A percentile compares a stretch with the other conserved stretches of the same genome.
phyloP scores from a whole-genome alignment of 2,329 filamentous ascomycete genomes.

The Neocatenulostroma microsporum region DNA sequence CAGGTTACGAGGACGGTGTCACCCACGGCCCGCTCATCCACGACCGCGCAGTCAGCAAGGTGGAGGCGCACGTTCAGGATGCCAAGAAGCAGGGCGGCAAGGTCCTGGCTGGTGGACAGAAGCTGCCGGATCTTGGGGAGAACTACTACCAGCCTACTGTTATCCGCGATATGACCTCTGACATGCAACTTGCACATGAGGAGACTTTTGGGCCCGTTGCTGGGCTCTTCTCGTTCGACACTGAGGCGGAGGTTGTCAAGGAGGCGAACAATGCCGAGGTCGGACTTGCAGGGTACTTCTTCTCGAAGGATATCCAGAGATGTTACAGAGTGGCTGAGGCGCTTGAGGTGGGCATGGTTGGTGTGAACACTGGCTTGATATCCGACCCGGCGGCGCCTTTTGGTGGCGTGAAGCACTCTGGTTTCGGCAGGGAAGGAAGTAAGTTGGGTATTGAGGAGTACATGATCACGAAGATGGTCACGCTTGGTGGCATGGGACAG shows the following conservation, averaged over 20 bases:
- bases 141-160: conserved; percentile 92
- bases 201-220: conserved; percentile 96
- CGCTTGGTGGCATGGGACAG: conserved; percentile 54
- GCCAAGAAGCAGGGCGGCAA: conserved; percentile 69
- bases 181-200: conserved; percentile 78
- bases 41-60: conserved; percentile 70
- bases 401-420: conserved; percentile 43
- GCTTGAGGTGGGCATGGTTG: conserved; percentile 80
- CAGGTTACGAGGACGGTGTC: conserved; percentile 60
- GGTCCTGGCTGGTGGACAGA: conserved; percentile 66
- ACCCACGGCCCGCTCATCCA: conserved; percentile 84
- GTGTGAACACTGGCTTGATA: conserved; percentile 48
- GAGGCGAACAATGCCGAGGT: conserved; percentile 77
- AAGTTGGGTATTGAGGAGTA: conserved; percentile 46
- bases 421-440: conserved; percentile 46
- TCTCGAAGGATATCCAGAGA: conserved; percentile 55
- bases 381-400: conserved; percentile 42
- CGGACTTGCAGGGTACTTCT: conserved; percentile 92
- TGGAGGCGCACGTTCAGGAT: conserved; percentile 70
- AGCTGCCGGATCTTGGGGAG: conserved; percentile 62
- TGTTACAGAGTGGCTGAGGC: conserved; percentile 55
- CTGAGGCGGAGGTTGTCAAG: conserved; percentile 78
- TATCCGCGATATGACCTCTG: conserved; percentile 72
- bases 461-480: conserved; percentile 40
- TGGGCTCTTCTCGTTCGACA: conserved; percentile 79